phyloP scores from a whole-genome alignment of 768 basidiomycete species.

The Psilocybe subaeruginosa region DNA sequence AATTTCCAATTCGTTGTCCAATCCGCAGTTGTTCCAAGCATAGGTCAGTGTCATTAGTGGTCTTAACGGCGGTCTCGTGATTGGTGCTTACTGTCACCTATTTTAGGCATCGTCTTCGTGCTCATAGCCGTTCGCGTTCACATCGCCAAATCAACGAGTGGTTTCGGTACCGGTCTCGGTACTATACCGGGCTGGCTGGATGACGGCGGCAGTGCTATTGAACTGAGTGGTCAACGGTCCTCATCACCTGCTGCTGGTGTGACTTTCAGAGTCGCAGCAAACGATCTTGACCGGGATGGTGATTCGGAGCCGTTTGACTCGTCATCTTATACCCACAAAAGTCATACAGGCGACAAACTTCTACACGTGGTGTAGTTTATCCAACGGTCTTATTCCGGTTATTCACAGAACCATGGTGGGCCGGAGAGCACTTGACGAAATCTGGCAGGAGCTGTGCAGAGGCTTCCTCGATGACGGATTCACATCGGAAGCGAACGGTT shows the following conservation, averaged over 20 bases:
- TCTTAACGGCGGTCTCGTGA: not conserved
- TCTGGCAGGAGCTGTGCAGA: not conserved
- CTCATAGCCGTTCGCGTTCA: conserved; percentile 25
- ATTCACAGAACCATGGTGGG: not conserved
- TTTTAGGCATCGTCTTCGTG: conserved; percentile 23
- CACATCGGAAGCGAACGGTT: conserved; percentile 6
- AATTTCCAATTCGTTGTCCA: conserved; percentile 23
- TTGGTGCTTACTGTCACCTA: not conserved
- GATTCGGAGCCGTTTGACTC: conserved; percentile 7
- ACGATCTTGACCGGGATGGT: not conserved
- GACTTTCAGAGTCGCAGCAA: conserved; percentile 3
- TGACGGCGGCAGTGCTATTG: conserved; percentile 12
- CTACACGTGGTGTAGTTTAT: not conserved
- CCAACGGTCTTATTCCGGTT: not conserved
- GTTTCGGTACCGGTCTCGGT: conserved; percentile 9
- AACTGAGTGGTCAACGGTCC: conserved; percentile 4
- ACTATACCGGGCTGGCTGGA: conserved; percentile 18
- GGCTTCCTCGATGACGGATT: not conserved
- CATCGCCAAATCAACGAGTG: conserved; percentile 7
- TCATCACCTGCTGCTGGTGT: conserved; percentile 5
- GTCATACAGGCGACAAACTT: conserved; percentile 4
- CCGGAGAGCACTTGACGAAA: not conserved
- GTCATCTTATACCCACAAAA: conserved; percentile 9
- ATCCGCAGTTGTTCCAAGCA: conserved; percentile 25
- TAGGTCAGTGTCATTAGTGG: conserved; percentile 14